Percentiles rank a stretch among this genome's conserved stretches.
phyloP scores from a whole-genome alignment of 2,329 filamentous ascomycete genomes.

The Neofusicoccum parvum region DNA sequence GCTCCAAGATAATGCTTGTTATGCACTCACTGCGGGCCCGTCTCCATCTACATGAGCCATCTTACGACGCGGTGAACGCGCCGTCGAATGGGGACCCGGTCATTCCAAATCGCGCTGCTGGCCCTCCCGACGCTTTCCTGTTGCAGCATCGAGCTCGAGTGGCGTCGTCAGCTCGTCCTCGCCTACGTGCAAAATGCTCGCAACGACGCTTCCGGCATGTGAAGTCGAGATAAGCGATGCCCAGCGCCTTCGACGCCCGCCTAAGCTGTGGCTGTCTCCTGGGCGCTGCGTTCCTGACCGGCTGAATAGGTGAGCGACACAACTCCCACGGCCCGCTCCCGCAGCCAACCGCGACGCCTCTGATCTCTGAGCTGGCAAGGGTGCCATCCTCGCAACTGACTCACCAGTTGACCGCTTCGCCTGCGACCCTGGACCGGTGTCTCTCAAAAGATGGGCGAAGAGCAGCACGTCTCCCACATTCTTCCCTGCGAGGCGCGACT shows the following conservation, averaged over 20 bases:
- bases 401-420: neutral
- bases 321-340: neutral
- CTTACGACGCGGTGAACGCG: neutral
- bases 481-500: neutral
- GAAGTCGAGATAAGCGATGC: slow-evolving; percentile 4
- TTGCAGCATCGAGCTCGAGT: neutral
- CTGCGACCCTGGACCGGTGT: neutral
- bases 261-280: neutral
- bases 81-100: neutral
- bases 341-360: neutral
- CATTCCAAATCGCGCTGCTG: neutral
- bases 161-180: neutral
- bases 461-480: neutral
- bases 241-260: neutral
- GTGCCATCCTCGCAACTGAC: neutral
- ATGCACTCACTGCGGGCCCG: neutral
- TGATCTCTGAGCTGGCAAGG: neutral
- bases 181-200: neutral
- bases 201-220: neutral
- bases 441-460: neutral
- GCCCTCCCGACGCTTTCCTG: neutral
- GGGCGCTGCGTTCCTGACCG: slow-evolving; percentile 1
- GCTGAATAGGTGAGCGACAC: neutral
- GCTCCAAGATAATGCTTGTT: neutral
- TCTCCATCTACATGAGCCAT: neutral